phyloP scores from a whole-genome alignment of 1,284 basidiomycete species.

The Rhodofomes roseus region DNA sequence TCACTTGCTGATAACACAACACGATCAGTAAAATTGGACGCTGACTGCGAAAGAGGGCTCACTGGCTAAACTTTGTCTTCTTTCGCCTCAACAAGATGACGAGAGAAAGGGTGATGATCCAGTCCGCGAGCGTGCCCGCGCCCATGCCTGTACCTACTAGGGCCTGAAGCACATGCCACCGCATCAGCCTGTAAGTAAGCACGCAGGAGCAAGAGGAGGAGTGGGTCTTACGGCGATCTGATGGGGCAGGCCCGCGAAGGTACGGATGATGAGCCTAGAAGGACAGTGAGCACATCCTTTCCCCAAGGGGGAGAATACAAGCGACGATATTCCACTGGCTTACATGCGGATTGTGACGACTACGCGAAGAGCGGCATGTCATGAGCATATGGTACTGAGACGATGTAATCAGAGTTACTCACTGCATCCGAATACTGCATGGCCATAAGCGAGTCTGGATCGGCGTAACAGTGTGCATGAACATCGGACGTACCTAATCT shows the following conservation, averaged over 20 bases:
- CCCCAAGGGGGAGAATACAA: background rate
- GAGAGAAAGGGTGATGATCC: background rate
- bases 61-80: conserved; percentile 1
- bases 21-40: too few relatives aligned
- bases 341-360: background rate
- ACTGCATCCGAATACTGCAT: background rate
- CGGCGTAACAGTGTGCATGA: background rate
- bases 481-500: background rate
- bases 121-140: background rate
- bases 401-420: background rate
- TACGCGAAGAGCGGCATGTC: background rate
- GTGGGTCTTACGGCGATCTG: background rate
- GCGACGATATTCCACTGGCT: too few relatives aligned
- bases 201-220: background rate
- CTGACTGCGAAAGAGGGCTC: background rate
- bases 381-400: background rate
- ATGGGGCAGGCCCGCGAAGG: background rate
- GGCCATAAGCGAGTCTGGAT: background rate
- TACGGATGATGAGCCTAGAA: background rate
- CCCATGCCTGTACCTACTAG: background rate
- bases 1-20: background rate
- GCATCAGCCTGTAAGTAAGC: too few relatives aligned
- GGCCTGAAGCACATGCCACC: background rate
- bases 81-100: background rate
- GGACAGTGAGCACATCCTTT: too few relatives aligned